Percentiles rank a stretch among this genome's conserved stretches.
Conservation (phyloP, 768 basidiomycete genomes). For the Pseudohyphozyma bogoriensis region DNA sequence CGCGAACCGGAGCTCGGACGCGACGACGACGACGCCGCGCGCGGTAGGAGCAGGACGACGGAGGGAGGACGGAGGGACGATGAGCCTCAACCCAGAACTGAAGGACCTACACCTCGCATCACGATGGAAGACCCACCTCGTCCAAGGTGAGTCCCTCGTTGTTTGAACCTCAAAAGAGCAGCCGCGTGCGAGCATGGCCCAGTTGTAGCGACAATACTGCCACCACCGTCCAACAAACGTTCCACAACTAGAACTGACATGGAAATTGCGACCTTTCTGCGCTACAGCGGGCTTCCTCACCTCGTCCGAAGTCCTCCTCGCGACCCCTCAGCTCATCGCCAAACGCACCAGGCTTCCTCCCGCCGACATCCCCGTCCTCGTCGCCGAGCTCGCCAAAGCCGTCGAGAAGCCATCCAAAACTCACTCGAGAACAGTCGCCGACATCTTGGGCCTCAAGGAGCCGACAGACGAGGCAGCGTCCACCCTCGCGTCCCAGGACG, state of each 20-base stretch:
- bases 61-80: neutral
- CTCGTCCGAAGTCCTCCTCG: constrained; percentile 20
- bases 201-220: neutral
- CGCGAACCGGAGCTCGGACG: neutral
- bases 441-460: neutral
- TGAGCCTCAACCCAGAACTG: constrained; percentile 1
- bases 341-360: constrained; percentile 3
- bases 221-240: neutral
- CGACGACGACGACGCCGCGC: neutral
- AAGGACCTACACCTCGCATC: neutral
- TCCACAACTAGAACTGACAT: neutral
- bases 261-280: neutral
- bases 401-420: neutral
- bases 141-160: neutral
- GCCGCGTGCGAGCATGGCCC: too few relatives aligned
- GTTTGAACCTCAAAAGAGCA: too few relatives aligned
- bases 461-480: neutral
- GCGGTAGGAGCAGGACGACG: neutral
- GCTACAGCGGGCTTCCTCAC: constrained; percentile 10
- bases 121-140: neutral
- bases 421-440: neutral
- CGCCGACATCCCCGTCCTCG: neutral
- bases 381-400: constrained; percentile 4
- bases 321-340: neutral
- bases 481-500: constrained; percentile 1